Percentiles rank a stretch among this genome's conserved stretches.
Evolutionary conservation across 2,329 filamentous ascomycete species (phyloP).

Genomic region (Colletotrichum sp.): DNA sequence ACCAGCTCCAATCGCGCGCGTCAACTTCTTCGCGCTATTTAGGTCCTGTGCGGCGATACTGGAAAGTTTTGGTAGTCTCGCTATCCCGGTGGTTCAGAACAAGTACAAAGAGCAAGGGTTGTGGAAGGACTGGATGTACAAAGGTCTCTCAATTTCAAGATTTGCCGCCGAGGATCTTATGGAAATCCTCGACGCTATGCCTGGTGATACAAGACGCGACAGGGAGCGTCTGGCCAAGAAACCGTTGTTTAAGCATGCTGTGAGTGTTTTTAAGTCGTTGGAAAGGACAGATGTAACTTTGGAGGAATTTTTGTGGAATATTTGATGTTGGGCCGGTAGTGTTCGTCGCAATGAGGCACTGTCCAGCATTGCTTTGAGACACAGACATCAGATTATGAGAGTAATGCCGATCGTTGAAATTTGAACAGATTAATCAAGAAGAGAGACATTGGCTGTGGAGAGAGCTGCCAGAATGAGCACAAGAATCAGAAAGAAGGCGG

Average conservation of each 20-base stretch:
- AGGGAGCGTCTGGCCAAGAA: accelerated
- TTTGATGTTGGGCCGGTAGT: neutral
- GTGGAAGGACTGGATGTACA: neutral
- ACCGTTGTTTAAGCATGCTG: accelerated
- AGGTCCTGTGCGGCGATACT: accelerated
- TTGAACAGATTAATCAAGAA: no score
- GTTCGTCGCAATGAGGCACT: no score
- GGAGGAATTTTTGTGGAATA: neutral
- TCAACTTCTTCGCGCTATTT: neutral
- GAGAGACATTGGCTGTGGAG: no score
- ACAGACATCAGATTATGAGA: no score
- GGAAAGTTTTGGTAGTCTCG: accelerated
- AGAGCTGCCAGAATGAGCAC: no score
- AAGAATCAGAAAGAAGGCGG: no score
- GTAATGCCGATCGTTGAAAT: no score
- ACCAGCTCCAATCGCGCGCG: accelerated
- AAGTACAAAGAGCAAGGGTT: neutral
- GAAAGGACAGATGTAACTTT: neutral
- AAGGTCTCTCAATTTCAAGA: neutral
- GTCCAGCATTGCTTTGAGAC: no score
- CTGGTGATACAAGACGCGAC: accelerated
- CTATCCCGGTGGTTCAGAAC: neutral
- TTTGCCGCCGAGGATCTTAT: neutral
- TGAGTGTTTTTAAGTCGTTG: accelerated
- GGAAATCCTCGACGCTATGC: neutral